Conservation (phyloP, 495 filamentous ascomycete genomes). For the Poronia punctata region DNA sequence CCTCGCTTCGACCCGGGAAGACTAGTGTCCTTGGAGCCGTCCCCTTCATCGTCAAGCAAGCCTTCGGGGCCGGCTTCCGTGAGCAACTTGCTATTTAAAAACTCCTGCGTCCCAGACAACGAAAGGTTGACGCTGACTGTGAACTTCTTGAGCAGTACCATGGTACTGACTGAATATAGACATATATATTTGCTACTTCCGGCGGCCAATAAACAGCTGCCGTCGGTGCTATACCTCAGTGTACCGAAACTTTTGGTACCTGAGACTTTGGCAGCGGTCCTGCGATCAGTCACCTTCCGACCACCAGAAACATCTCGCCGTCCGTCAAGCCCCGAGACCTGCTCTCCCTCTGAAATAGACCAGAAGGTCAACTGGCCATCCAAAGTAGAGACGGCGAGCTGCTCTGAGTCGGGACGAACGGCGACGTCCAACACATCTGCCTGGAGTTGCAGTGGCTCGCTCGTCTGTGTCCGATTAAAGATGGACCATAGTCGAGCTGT, state of each 20-base stretch:
- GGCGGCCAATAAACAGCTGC: conserved; percentile 78
- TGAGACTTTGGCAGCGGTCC: conserved; percentile 81
- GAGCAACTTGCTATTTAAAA: conserved; percentile 81
- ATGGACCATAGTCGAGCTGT: conserved; percentile 94
- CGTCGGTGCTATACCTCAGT: conserved; percentile 85
- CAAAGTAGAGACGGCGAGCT: conserved; percentile 84
- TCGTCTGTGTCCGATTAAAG: conserved; percentile 87
- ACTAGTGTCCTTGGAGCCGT: conserved; percentile 73
- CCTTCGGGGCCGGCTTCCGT: conserved; percentile 84
- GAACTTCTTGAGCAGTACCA: conserved; percentile 86
- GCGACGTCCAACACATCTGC: conserved; percentile 83
- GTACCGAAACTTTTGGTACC: conserved; percentile 86
- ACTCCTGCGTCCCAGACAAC: conserved; percentile 91
- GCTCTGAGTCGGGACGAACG: conserved; percentile 82
- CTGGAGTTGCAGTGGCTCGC: conserved; percentile 83
- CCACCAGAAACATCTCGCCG: conserved; percentile 91
- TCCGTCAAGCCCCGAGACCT: conserved; percentile 74
- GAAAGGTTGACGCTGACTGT: conserved; percentile 91
- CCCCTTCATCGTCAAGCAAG: conserved; percentile 77
- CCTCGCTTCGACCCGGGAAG: conserved; percentile 80
- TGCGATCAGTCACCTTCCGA: conserved; percentile 74
- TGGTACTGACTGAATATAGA: conserved; percentile 82
- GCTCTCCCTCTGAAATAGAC: conserved; percentile 79
- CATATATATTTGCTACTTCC: conserved; percentile 98
- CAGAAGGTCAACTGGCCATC: conserved; percentile 95